phyloP scores from a whole-genome alignment of 2,329 filamentous ascomycete species.

The Sclerotinia borealis region DNA sequence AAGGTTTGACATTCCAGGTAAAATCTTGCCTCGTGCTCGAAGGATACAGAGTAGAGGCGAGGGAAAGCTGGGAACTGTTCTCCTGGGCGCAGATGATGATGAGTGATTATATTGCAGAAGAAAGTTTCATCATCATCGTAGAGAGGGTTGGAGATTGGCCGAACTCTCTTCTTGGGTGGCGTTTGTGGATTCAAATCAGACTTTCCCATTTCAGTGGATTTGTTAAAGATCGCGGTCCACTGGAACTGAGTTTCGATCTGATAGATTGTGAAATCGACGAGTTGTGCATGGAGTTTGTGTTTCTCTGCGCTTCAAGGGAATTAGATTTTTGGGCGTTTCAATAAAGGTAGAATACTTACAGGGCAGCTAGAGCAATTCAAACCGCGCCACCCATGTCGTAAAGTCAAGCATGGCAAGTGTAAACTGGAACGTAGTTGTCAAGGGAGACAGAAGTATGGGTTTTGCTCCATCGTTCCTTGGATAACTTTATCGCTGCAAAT shows the following conservation, averaged over 20 bases:
- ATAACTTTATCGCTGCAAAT: not conserved
- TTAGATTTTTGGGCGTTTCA: not conserved
- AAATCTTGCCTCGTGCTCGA: not conserved
- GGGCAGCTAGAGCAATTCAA: not conserved
- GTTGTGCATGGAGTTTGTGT: not conserved
- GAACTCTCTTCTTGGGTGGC: not conserved
- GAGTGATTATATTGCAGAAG: not conserved
- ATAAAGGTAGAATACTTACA: not conserved
- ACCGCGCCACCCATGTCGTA: not conserved
- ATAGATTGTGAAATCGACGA: not conserved
- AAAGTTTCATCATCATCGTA: not conserved
- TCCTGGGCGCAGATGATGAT: not conserved
- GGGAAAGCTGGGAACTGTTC: not conserved
- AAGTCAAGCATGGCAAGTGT: not conserved
- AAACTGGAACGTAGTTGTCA: not conserved
- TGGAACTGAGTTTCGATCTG: not conserved
- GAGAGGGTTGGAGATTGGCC: constrained; percentile 10
- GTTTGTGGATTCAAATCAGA: not conserved
- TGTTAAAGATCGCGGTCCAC: not conserved
- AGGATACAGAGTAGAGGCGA: not conserved
- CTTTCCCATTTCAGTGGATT: not conserved
- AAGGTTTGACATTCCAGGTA: not conserved
- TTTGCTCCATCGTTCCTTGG: not conserved
- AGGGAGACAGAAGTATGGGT: not conserved
- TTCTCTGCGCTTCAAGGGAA: not conserved